Conservation (phyloP, 1,284 basidiomycete genomes). For the Cerioporus squamosus region DNA sequence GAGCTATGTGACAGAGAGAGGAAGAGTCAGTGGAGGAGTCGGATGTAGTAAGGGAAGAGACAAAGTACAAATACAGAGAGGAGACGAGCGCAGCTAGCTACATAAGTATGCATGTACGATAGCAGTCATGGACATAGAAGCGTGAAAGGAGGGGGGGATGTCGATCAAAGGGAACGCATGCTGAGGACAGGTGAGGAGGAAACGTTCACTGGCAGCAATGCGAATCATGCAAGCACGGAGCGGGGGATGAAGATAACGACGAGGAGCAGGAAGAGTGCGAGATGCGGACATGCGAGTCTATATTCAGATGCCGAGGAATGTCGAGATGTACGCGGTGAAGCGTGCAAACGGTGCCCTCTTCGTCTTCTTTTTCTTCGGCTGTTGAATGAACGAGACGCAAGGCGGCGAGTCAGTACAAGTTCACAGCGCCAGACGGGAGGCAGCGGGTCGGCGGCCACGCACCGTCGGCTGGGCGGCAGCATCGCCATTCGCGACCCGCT, state of each 20-base stretch:
- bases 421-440: neutral
- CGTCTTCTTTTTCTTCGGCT: slow-evolving; percentile 30
- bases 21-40: neutral
- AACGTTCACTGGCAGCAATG: no score
- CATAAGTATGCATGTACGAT: neutral
- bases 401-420: neutral
- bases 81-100: neutral
- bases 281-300: neutral
- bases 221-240: neutral
- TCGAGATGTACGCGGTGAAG: slow-evolving; percentile 34
- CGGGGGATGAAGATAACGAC: neutral
- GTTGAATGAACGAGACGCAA: neutral
- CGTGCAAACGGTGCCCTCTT: slow-evolving; percentile 34
- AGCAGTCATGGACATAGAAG: neutral
- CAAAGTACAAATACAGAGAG: slow-evolving; percentile 1
- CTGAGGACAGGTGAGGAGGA: neutral
- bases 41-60: neutral
- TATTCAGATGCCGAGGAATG: slow-evolving; percentile 33
- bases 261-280: no score
- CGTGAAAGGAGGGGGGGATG: neutral
- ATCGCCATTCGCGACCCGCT: slow-evolving; percentile 20
- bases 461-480: slow-evolving; percentile 10
- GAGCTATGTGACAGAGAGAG: neutral
- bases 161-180: neutral
- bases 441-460: neutral